Evolutionary conservation across 2,329 filamentous ascomycete species (phyloP).

Genomic region (Triangularia setosa): DNA sequence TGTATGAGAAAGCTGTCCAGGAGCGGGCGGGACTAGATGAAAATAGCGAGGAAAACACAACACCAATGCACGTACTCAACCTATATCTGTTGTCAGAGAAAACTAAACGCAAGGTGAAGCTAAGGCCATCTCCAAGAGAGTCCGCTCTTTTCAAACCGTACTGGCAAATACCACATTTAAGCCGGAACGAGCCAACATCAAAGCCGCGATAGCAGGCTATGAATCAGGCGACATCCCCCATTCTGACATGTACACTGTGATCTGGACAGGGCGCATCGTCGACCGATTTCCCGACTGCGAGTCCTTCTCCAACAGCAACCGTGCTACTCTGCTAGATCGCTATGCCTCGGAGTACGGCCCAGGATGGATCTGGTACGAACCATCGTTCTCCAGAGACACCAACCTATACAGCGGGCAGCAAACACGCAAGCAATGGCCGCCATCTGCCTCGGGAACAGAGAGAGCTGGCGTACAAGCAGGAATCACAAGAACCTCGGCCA

Average conservation of each 20-base stretch:
- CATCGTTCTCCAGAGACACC: constrained; percentile 33
- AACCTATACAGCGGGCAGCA: constrained; percentile 19
- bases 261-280: constrained; percentile 42
- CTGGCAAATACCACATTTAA: constrained; percentile 33
- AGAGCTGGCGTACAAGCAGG: constrained; percentile 18
- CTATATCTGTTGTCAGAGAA: background rate
- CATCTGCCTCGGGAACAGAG: constrained; percentile 26
- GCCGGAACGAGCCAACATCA: constrained; percentile 39
- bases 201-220: constrained; percentile 40
- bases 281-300: constrained; percentile 37
- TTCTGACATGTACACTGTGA: constrained; percentile 37
- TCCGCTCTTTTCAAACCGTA: constrained; percentile 31
- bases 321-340: constrained; percentile 36
- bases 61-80: constrained; percentile 19
- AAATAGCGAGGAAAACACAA: constrained; percentile 27
- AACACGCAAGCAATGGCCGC: constrained; percentile 31
- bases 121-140: constrained; percentile 31
- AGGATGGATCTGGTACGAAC: constrained; percentile 46
- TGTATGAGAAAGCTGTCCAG: constrained; percentile 19
- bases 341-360: constrained; percentile 36
- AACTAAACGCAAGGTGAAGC: background rate
- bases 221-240: constrained; percentile 38
- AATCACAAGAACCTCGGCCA: constrained; percentile 30
- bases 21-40: constrained; percentile 30
- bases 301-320: constrained; percentile 36